Evolutionary conservation across 768 basidiomycete species (phyloP), one percentile per base, ranked within the genome.

Genomic region (Boletus rubroflammeus): DNA sequence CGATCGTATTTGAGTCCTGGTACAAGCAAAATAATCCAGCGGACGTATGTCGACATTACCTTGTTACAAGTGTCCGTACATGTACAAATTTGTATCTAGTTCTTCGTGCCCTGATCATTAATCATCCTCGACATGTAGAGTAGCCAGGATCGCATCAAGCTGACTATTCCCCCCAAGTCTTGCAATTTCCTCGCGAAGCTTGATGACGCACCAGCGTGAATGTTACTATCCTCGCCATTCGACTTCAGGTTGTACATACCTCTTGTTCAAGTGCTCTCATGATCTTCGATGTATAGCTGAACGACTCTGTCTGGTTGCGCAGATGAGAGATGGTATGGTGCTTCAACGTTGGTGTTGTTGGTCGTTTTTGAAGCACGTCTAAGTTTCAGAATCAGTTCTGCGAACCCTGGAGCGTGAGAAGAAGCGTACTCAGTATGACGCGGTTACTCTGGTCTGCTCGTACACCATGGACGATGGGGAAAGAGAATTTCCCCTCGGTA

Each of bases 321-420:
- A 98, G 79, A 67, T 95, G 94, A 21, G 80, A 72, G 53, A 98
- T 92, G 0, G 87, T 83, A 64, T 94, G 88, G 1, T 73, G 71
- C 68, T 98, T 98, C 42, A 93, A 75, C 0, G 90, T 90, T 1
- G 88, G 87, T 0, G 92, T 91, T 0, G 83, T 77, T 0, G 96
- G 94, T 7, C 93, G 81, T 73, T 97, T 95, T 67, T 95, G 90
- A 13, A 98, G 82, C 25, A 97, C 88, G 59, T 96, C 93, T 97
- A 28, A 3, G 8, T 9, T 46, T 28, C 3, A 2, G 14, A 36
- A 23, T 65, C 21, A 45, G 42, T 17, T 9, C 6, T 35, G 40
- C 21, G 29, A 23, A 26, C 21, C 5, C 13, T 14, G 1, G 13
- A 35, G 17, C 3, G 43, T 1, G 6, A 34, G n/a, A 17, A 4